Base-by-base conservation (phyloP, 768 basidiomycete genomes). In the Lepiota subincarnata region DNA sequence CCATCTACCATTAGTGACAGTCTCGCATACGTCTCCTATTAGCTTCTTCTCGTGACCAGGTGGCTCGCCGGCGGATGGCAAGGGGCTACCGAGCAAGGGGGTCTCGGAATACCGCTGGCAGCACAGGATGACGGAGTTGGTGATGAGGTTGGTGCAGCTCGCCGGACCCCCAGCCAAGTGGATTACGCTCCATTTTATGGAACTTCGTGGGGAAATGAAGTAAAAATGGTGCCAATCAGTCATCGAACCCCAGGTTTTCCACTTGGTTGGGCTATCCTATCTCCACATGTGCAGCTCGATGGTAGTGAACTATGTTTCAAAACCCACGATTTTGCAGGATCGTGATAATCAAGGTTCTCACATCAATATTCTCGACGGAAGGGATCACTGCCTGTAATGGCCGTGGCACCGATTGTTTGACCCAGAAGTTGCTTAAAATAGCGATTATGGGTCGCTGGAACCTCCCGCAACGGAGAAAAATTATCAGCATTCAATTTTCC, bases 251-350 rank as follows among this genome's bases (percentile, higher is more conserved):
- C 19, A 31, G 14, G 22, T 16, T 24, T 18, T 42, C 50, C 50
- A 36, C 14, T 42, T 35, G 50, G 24, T n/a, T 34, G 19, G 50
- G 40, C 7, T 39, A 37, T 51, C 40, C 40, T 51, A 44, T 52
- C 50, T 52, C 42, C 50, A 52, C 42, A 52, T 42, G 42, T 28
- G 10, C 50, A 38, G 13, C 11, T 28, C 26, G 19, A 22, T 16
- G 42, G 35, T 41, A 44, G 42, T 18, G 43, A 34, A 39, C 26
- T 43, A 31, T 35, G 37, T 28, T 14, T 31, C 53, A 46, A 54
- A 60, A 61, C 62, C 62, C 62, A 63, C 62, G 62, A 57, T 63
- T 44, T 47, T 44, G 50, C 50, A 63, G 62, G 62, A 58, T 48
- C 36, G 40, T 49, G 48, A 48, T 44, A 40, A 50, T 37, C 36